Percentiles rank a stretch among this genome's conserved stretches.
These are phyloP conservation scores for Candida methanosorbosa DNA, from an alignment of 805 yeast species.

Conservation along the genomic window DNA sequence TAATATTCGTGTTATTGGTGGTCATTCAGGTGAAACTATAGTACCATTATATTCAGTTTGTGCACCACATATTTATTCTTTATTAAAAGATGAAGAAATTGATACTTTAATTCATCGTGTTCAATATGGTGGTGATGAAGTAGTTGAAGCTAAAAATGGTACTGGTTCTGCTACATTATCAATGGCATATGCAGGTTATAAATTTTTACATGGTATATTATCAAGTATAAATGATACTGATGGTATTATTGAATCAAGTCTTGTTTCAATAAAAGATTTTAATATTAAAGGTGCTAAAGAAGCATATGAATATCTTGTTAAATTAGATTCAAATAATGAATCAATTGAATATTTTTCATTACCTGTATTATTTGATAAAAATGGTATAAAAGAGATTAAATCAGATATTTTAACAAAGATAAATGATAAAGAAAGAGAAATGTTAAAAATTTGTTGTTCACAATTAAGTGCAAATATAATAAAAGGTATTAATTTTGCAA, in stretches of 20 bases:
- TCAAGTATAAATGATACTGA: conserved; percentile 56
- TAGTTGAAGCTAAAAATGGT: conserved; percentile 88
- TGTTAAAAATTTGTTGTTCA: conserved; percentile 43
- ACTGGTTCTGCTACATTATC: conserved; percentile 91
- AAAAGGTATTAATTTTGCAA: conserved; percentile 47
- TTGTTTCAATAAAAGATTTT: conserved; percentile 40
- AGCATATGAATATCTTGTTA: conserved; percentile 30
- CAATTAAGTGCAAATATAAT: conserved; percentile 47
- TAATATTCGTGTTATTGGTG: conserved; percentile 77
- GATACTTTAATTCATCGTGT: conserved; percentile 72
- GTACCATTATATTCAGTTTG: conserved; percentile 66
- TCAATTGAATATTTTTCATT: conserved; percentile 45
- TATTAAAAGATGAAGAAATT: conserved; percentile 27
- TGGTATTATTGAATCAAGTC: conserved; percentile 60
- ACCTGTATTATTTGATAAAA: conserved; percentile 46
- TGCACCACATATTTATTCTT: conserved; percentile 19
- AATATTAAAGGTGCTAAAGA: conserved; percentile 43
- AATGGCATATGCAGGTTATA: conserved; percentile 89
- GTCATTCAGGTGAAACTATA: conserved; percentile 93
- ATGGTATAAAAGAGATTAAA: conserved; percentile 52
- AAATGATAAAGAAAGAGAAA: conserved; percentile 43
- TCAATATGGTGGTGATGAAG: conserved; percentile 96
- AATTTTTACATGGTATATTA: conserved; percentile 56
- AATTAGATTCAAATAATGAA: conserved; percentile 16
- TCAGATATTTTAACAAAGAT: conserved; percentile 40